These are phyloP conservation scores for Crithidia acanthocephali DNA, from an alignment of 208 protist genomes.

Conservation along the genomic window DNA sequence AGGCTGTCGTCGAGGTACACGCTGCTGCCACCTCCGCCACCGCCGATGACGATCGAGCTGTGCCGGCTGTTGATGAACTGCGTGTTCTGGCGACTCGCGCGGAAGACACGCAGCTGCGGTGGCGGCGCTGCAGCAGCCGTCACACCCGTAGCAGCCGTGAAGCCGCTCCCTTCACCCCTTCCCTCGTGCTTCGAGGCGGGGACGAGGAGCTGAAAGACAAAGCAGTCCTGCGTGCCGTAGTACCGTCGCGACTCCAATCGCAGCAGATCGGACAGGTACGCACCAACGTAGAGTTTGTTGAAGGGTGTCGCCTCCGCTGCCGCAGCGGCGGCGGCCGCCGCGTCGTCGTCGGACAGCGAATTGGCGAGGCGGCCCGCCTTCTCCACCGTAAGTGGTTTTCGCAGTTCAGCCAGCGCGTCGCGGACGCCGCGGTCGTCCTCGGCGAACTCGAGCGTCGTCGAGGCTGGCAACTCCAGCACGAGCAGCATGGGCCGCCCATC, in stretches of 20 bases:
- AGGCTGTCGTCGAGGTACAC: slow-evolving; percentile 64
- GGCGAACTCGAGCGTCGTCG: slow-evolving; percentile 41
- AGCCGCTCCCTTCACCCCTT: no score
- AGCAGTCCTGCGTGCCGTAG: slow-evolving; percentile 72
- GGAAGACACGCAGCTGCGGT: slow-evolving; percentile 51
- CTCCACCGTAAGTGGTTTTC: neutral
- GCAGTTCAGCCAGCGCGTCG: slow-evolving; percentile 19
- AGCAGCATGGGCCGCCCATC: slow-evolving; percentile 58
- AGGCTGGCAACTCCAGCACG: slow-evolving; percentile 55
- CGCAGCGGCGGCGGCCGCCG: no score
- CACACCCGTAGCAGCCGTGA: no score
- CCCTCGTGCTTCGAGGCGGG: slow-evolving; percentile 17
- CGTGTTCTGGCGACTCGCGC: slow-evolving; percentile 53
- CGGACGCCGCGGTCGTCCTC: slow-evolving; percentile 44
- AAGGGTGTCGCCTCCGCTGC: neutral
- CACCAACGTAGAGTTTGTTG: slow-evolving; percentile 61
- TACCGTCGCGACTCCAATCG: slow-evolving; percentile 50
- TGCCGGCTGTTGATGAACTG: slow-evolving; percentile 70
- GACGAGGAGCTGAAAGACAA: slow-evolving; percentile 80
- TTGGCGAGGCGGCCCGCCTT: neutral
- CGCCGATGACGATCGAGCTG: slow-evolving; percentile 69
- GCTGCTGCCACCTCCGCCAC: slow-evolving; percentile 56
- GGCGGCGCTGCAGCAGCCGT: neutral
- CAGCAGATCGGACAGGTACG: slow-evolving; percentile 62
- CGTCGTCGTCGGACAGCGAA: neutral